Evolutionary conservation across 495 filamentous ascomycete genomes (phyloP), one percentile per base, ranked within the genome.

Genomic region (Trypethelium eluteriae): DNA sequence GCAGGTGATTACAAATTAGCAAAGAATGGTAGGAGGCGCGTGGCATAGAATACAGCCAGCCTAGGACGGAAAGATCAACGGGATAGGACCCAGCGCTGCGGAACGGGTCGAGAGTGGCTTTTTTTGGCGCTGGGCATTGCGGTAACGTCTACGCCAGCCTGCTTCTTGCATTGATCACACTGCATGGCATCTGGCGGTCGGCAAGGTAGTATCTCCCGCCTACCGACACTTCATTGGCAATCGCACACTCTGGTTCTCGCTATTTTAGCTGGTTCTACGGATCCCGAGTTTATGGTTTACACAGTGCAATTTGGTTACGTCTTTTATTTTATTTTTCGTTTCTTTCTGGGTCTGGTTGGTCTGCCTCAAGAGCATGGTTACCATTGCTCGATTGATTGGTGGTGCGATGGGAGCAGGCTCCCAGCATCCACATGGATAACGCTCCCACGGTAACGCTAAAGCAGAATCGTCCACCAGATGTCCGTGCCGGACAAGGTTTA

Each of bases 161-260:
- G 5, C 49, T 53, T 53, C 49, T 53, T 59, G 53, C 53, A 59
- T 59, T 32, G 36, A 59, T 59, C 53, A 59, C 53, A 59, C 53
- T 59, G 53, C 53, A 59, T 59, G 53, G 25, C 32, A 18, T 35
- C 53, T 59, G 53, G 32, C 53, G 53, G 53, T 36, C 53, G 53
- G 53, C 53, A 32, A 18, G 41, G 41, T 14, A 44, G 25, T 25
- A 25, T 25, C 14, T 44, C 14, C 41, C 41, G 41, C 14, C 7
- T 7, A 44, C 41, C 41, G 41, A 44, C 41, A 44, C 7, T 44
- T 14, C 25, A 25, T 25, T 25, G 25, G 25, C 25, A 25, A 25
- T 25, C 25, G 25, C 25, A 25, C 25, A 25, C 25, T 25, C 25
- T 25, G 25, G 25, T 25, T 25, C 25, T 25, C 25, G 25, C 25